Base-by-base conservation (phyloP, 1,139 yeast genomes). In the Wickerhamiella infanticola region DNA sequence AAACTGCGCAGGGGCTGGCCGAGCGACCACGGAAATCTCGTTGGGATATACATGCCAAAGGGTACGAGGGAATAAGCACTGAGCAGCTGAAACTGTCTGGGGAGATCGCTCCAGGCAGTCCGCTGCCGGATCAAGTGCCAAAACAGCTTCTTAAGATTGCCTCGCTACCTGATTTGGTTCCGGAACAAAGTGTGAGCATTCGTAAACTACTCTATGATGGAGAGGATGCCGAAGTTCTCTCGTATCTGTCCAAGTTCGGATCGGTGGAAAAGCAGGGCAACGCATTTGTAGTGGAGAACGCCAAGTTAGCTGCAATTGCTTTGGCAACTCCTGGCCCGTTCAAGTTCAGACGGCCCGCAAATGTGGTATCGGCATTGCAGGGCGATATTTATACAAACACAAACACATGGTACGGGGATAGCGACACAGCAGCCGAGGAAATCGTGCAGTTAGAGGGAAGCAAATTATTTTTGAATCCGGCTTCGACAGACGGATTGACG, bases 1-100 rank as follows among this genome's bases (percentile, higher is more conserved):
- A 24, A 11, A 9, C 18, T 3, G 33, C 40, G 8, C 23, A 25
- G 40, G 31, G 31, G 4, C 25, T 38, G 7, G 31, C 13, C 23
- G 11, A 38, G 25, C 9, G 40, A n/a, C 23, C 33, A 6, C 31
- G 40, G 23, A 23, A 24, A 23, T 38, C 40, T 4, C 6, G 8
- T 6, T 86, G 95, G 95, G 94, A 86, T 43, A 66, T 74, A 13
- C 71, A 72, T 35, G 88, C 95, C 0, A 65, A 69, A 42, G 94
- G 88, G 0, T 83, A 81, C 60, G 94, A 84, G 56, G 71, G 73
- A 9, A 78, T 83, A 3, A 73, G 84, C 1, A 82, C 93, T 0
- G 85, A 79, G 53, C 70, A 82, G 53, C 94, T 94, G 4, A 86
- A 86, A 57, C 67, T 82, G 24, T 76, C 88, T 0, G 95, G 95